Evolutionary conservation across 345 rosid genomes (phyloP), one percentile per base, ranked within the genome.

Genomic region (Salix viminalis): DNA sequence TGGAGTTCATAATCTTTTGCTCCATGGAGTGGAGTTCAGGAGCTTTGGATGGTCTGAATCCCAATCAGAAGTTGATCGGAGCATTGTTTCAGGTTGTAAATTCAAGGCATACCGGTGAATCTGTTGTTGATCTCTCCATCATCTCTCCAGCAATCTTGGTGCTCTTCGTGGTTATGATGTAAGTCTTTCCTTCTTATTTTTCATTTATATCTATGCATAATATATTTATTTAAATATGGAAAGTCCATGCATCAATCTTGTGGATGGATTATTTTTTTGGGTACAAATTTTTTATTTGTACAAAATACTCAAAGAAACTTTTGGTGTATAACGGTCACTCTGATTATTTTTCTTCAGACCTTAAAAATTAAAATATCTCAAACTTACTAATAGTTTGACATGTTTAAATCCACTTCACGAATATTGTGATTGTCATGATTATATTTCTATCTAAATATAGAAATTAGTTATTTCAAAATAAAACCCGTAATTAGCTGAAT

Each of bases 21-120:
- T 34, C 74, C 3, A 50, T 89, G 90, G 89, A 86, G 23, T 93
- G 96, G 97, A 84, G 60, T 69, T 85, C 88, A 0, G 83, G 73
- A 4, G 84, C 80, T 30, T 39, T 90, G 39, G 23, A 6, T 13
- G 91, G 87, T 18, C 76, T 91, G 74, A 84, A 34, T 41, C 14
- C 70, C 2, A 80, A 75, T 14, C 78, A 93, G 86, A 93, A 84
- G 56, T 3, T 79, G 0, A 61, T 77, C 3, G 84, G 79, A 2
- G 65, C 65, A 4, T 7, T 83, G 18, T 87, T 84, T 26, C 46
- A 80, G 28, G 71, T 72, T 8, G 82, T 83, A 10, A 85, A 77
- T 34, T 10, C 86, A 2, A 87, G 89, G 58, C 84, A 87, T 44
- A 2, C 78, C 0, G 87, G 88, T 2, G 86, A 87, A 81, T 65